Conservation (phyloP, 2,329 filamentous ascomycete species). For the Chaetomium sp. region DNA sequence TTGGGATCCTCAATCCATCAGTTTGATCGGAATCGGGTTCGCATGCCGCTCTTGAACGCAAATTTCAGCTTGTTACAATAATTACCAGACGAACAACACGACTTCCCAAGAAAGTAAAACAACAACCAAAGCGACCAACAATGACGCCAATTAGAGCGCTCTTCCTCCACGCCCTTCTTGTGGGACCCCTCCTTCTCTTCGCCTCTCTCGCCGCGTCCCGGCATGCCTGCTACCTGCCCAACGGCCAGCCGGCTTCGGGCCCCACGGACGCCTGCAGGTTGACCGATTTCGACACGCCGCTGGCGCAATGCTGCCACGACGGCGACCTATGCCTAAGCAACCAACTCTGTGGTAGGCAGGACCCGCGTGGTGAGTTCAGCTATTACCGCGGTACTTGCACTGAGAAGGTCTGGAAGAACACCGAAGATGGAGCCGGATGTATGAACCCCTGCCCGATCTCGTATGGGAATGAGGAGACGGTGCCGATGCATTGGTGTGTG, state of each 20-base stretch:
- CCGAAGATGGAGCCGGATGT: background rate
- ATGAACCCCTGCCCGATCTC: constrained; percentile 2
- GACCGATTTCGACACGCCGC: background rate
- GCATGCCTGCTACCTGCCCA: constrained; percentile 7
- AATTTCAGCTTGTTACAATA: too few relatives aligned
- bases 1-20: too few relatives aligned
- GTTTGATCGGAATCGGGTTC: too few relatives aligned
- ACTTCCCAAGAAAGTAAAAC: too few relatives aligned
- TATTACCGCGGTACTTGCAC: constrained; percentile 16
- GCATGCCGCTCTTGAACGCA: too few relatives aligned
- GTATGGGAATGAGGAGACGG: background rate
- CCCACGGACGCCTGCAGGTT: constrained; percentile 1
- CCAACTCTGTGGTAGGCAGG: constrained; percentile 4
- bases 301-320: constrained; percentile 10
- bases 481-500: background rate
- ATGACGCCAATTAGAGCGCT: background rate
- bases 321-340: constrained; percentile 14
- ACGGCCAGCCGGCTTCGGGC: background rate
- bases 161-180: background rate
- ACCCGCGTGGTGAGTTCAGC: too few relatives aligned
- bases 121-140: background rate
- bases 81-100: too few relatives aligned
- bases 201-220: background rate
- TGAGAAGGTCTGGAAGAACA: background rate
- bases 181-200: constrained; percentile 1